Base-by-base conservation (phyloP, 805 yeast genomes). In the Cyberlindnera mycetangii region DNA sequence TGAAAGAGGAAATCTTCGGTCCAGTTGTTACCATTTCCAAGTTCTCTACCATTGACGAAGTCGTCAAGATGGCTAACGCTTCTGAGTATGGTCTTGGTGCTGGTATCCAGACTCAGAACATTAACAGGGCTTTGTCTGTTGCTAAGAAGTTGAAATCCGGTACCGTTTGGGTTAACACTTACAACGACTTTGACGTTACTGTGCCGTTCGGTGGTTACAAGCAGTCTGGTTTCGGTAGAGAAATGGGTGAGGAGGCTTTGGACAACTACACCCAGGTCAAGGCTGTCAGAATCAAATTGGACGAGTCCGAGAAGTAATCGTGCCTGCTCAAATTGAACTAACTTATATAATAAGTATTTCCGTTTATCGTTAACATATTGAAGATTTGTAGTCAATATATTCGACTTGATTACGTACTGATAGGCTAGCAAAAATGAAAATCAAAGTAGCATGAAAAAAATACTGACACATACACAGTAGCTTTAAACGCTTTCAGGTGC, bases 191-290 rank as follows among this genome's bases (percentile, higher is more conserved):
- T 77, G 80, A 84, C 62, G 78, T 75, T 42, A 70, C 74, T 64
- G 85, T 83, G 64, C 90, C 92, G 69, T 85, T 85, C 61, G 92
- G 92, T 65, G 92, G 92, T 61, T 83, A 69, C 72, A 81, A 82
- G 61, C 83, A 82, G 69, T 79, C 87, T 50, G 92, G 92, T 66
- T 76, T 83, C 64, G 93, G 93, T 65, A 81, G 88, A 74, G 93
- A 85, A 72, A 82, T 85, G 90, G 93, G 93, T 68, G 67, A 67
- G 37, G 89, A 84, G 62, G 89, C 85, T 41, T 75, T 83, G 53
- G 88, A 82, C 54, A 79, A 80, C 71, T 85, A 84, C 74, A 78
- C 85, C 47, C 89, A 83, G 67, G 74, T 73, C 52, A 85, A 84
- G 70, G 86, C 88, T 52, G 85, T 85, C 49, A 81, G 93, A 78